These are phyloP conservation scores for Vigna unguiculata DNA, from an alignment of 306 rosid genomes.

Conservation along the genomic window DNA sequence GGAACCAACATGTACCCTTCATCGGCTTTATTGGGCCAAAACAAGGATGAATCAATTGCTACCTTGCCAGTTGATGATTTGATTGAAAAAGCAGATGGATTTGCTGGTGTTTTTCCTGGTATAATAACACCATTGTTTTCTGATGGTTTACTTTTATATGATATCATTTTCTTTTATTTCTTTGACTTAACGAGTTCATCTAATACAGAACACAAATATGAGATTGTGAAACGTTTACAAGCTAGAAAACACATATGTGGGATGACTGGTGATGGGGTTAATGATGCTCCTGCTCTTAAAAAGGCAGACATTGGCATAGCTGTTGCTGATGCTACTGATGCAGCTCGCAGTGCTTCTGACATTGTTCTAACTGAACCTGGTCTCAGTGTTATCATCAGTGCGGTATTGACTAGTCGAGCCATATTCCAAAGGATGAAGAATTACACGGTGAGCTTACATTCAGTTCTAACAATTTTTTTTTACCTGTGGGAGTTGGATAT, in stretches of 20 bases:
- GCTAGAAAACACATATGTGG: constrained; percentile 85
- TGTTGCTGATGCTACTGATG: constrained; percentile 94
- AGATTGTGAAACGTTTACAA: constrained; percentile 81
- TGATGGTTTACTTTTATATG: constrained; percentile 1
- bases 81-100: constrained; percentile 88
- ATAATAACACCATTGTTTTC: constrained; percentile 29
- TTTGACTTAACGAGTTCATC: constrained; percentile 12
- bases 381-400: constrained; percentile 83
- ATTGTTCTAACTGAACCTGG: constrained; percentile 92
- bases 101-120: constrained; percentile 93
- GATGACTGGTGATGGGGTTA: constrained; percentile 93
- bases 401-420: constrained; percentile 90
- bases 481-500: constrained; percentile 1
- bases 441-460: constrained; percentile 67
- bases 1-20: constrained; percentile 95
- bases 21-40: constrained; percentile 72
- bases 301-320: constrained; percentile 94
- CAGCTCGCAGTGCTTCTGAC: constrained; percentile 91
- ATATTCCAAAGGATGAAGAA: constrained; percentile 95
- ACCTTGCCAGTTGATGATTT: constrained; percentile 85
- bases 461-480: background rate
- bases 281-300: constrained; percentile 90
- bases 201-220: constrained; percentile 82
- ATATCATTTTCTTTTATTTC: background rate
- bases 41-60: constrained; percentile 64